Evolutionary conservation across 306 rosid species (phyloP).

Genomic region (Astragalus membranaceus): DNA sequence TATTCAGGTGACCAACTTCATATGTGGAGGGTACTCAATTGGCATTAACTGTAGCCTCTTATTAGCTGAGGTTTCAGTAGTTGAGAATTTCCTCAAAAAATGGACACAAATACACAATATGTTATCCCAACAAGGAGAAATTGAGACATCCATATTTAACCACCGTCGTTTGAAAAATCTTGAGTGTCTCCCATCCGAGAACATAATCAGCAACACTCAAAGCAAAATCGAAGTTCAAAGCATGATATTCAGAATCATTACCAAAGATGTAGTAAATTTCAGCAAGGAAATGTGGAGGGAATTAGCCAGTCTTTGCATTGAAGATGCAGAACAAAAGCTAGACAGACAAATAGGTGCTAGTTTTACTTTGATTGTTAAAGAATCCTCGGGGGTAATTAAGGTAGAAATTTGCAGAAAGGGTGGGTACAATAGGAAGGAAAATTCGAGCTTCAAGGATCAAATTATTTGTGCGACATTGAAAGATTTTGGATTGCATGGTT

Average conservation of each 20-base stretch:
- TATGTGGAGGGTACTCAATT: constrained; percentile 51
- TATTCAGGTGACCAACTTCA: constrained; percentile 48
- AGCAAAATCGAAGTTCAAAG: constrained; percentile 22
- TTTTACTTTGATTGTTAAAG: constrained; percentile 22
- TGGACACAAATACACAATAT: constrained; percentile 51
- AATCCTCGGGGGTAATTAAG: constrained; percentile 2
- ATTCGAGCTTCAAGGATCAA: background rate
- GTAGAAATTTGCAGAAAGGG: constrained; percentile 19
- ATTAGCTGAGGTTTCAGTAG: constrained; percentile 37
- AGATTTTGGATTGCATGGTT: constrained; percentile 32
- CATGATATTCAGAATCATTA: constrained; percentile 27
- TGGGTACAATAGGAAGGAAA: background rate
- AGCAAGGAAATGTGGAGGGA: background rate
- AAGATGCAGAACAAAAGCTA: constrained; percentile 30
- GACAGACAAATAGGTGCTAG: constrained; percentile 14
- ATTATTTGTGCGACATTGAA: constrained; percentile 24
- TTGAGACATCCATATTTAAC: constrained; percentile 29
- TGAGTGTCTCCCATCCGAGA: background rate
- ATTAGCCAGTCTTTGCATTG: constrained; percentile 38
- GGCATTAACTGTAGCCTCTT: constrained; percentile 67
- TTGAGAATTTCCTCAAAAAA: constrained; percentile 38
- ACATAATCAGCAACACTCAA: constrained; percentile 11
- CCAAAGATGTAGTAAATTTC: background rate
- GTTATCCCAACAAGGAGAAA: background rate
- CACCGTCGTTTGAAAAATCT: background rate